Conservation (phyloP, 352 stramenopile genomes). For the Pythium sukuiense region DNA sequence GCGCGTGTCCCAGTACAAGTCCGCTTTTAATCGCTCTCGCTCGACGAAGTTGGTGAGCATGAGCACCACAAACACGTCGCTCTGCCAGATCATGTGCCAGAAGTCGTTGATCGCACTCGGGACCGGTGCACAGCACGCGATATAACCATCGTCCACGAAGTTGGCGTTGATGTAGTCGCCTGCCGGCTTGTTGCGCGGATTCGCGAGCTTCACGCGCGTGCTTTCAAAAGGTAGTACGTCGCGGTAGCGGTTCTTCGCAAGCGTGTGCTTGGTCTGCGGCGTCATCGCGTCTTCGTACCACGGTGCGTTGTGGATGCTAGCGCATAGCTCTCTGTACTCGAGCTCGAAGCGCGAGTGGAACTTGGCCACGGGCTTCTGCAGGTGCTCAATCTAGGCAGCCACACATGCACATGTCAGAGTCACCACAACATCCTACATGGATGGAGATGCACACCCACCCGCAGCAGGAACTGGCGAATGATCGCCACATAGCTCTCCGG, state of each 20-base stretch:
- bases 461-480: conserved; percentile 25
- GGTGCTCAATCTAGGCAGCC: conserved; percentile 27
- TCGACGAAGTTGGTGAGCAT: conserved; percentile 90
- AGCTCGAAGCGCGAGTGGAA: conserved; percentile 45
- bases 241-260: conserved; percentile 73
- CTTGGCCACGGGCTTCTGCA: conserved; percentile 33
- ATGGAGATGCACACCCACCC: neutral
- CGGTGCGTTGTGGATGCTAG: conserved; percentile 51
- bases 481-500: conserved; percentile 18
- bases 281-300: conserved; percentile 58
- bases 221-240: conserved; percentile 77
- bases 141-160: conserved; percentile 61
- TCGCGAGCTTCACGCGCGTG: conserved; percentile 59
- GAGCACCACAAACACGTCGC: conserved; percentile 76
- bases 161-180: conserved; percentile 82
- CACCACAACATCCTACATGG: neutral
- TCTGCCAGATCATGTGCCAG: conserved; percentile 83
- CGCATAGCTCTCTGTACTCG: conserved; percentile 70
- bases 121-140: conserved; percentile 74
- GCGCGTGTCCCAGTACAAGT: conserved; percentile 68
- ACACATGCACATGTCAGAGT: neutral
- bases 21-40: conserved; percentile 62
- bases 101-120: conserved; percentile 69
- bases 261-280: conserved; percentile 64
- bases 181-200: conserved; percentile 8